phyloP scores from a whole-genome alignment of 2,329 filamentous ascomycete species.

The Ophiostoma pallidulum region DNA sequence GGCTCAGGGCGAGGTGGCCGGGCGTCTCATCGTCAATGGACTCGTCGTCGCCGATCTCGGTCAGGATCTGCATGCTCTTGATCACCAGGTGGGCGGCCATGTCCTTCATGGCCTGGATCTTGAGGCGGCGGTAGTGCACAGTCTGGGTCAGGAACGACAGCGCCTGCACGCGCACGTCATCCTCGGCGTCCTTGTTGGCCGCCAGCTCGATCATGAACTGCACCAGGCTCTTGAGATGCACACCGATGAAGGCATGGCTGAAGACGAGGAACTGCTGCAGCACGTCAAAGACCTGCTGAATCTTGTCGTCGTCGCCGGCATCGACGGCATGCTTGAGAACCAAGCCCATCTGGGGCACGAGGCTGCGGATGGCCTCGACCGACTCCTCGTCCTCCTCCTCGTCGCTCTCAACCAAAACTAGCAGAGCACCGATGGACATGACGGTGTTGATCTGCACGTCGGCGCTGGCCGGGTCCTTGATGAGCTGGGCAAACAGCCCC shows the following conservation, averaged over 20 bases:
- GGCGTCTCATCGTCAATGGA: slow-evolving; percentile 83
- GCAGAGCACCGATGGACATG: slow-evolving; percentile 77
- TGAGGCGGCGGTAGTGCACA: slow-evolving; percentile 86
- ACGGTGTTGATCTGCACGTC: slow-evolving; percentile 94
- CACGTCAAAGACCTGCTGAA: slow-evolving; percentile 87
- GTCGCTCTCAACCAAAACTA: slow-evolving; percentile 79
- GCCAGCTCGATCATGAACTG: slow-evolving; percentile 90
- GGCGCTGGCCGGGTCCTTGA: slow-evolving; percentile 80
- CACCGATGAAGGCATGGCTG: slow-evolving; percentile 72
- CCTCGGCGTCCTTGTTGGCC: slow-evolving; percentile 64
- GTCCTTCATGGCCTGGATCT: slow-evolving; percentile 78
- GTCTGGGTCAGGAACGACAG: slow-evolving; percentile 90
- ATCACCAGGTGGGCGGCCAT: slow-evolving; percentile 80
- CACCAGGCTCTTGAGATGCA: slow-evolving; percentile 82
- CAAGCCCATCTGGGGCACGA: slow-evolving; percentile 79
- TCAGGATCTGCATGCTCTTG: slow-evolving; percentile 80
- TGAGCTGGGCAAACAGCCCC: slow-evolving; percentile 73
- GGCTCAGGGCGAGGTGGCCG: slow-evolving; percentile 70
- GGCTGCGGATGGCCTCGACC: slow-evolving; percentile 64
- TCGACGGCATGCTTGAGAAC: slow-evolving; percentile 80
- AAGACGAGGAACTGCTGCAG: slow-evolving; percentile 93
- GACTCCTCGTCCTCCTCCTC: slow-evolving; percentile 74
- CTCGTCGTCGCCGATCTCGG: slow-evolving; percentile 71
- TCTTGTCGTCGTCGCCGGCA: slow-evolving; percentile 72
- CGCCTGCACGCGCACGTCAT: slow-evolving; percentile 81